Base-by-base conservation (phyloP, 495 filamentous ascomycete genomes). In the Diplogelasinospora grovesii region DNA sequence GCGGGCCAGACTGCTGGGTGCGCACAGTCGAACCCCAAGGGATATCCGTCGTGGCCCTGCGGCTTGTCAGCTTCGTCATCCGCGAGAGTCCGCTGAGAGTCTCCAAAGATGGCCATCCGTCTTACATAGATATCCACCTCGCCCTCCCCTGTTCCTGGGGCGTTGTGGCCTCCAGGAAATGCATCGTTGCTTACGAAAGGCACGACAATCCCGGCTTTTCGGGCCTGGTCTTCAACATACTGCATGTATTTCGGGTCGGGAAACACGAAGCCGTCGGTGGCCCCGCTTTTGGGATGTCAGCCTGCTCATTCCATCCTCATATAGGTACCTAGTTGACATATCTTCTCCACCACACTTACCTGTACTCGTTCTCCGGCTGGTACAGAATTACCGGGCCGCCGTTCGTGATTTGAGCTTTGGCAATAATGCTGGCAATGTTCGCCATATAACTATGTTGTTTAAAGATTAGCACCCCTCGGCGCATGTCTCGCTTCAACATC, bases 321-420 rank as follows among this genome's bases (percentile, higher is more conserved):
- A n/a, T n/a, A 31, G 28, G 9, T 13, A 31, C 6, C 28, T 13
- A 31, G 28, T 14, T 5, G 6, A 31, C 5, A 31, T 31, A 8
- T 5, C 5, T 8, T n/a, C 28, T 22, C 4, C 2, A 1, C 32
- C 19, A 10, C 7, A 1, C 41, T 16, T 36, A 45, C 36, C 41
- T 73, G 53, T 88, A 87, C 48, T 88, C 84, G 46, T 89, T 89
- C 52, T 89, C 86, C 0, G 83, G 82, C 63, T 92, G 86, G 27
- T 82, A 69, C 2, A 89, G 66, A 37, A 89, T 86, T 16, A 89
- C 69, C 0, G 83, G 83, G 1, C 86, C 85, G 5, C 82, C 85
- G 45, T 87, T 83, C 1, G 82, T 86, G 45, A 89, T 85, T 45
- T 89, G 84, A 3, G 75, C 78, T 22, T 78, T 74, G 7, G 85